Percentiles rank a stretch among this genome's conserved stretches.
phyloP scores from a whole-genome alignment of 148 eudicot genomes.

The Hydrangea macrophylla region DNA sequence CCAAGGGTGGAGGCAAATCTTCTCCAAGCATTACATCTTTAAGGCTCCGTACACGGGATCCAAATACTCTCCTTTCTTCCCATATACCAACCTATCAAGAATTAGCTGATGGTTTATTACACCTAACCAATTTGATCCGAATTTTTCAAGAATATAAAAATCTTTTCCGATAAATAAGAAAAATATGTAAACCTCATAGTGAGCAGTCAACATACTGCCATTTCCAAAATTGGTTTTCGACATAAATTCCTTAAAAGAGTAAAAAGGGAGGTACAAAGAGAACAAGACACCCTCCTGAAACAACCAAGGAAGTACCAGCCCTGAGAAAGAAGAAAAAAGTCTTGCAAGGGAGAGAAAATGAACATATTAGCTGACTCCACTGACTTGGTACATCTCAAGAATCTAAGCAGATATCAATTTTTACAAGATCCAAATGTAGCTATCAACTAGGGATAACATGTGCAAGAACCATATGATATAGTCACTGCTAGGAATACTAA shows the following conservation, averaged over 20 bases:
- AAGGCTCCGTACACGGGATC: conserved; percentile 61
- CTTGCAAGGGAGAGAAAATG: background rate
- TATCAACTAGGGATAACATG: too few species aligned
- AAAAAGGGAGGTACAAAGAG: background rate
- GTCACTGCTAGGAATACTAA: too few species aligned
- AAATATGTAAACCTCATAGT: background rate
- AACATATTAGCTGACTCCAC: background rate
- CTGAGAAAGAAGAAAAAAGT: background rate
- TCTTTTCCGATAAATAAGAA: background rate
- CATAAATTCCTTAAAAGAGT: too few species aligned
- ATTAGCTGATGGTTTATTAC: conserved; percentile 2
- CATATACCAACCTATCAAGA: conserved; percentile 69
- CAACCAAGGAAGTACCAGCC: background rate
- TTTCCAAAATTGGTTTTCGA: too few species aligned
- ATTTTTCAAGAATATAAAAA: background rate
- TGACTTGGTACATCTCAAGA: background rate
- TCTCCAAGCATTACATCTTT: conserved; percentile 79
- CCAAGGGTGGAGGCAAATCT: conserved; percentile 73
- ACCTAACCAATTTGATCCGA: background rate
- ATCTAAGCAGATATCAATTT: background rate
- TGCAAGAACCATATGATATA: too few species aligned
- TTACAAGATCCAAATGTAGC: background rate
- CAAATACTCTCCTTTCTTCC: conserved; percentile 95
- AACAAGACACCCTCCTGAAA: background rate
- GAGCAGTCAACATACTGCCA: background rate